These are phyloP conservation scores for Dendrostoma leiphaemia DNA, from an alignment of 2,329 filamentous ascomycete genomes.

Conservation along the genomic window DNA sequence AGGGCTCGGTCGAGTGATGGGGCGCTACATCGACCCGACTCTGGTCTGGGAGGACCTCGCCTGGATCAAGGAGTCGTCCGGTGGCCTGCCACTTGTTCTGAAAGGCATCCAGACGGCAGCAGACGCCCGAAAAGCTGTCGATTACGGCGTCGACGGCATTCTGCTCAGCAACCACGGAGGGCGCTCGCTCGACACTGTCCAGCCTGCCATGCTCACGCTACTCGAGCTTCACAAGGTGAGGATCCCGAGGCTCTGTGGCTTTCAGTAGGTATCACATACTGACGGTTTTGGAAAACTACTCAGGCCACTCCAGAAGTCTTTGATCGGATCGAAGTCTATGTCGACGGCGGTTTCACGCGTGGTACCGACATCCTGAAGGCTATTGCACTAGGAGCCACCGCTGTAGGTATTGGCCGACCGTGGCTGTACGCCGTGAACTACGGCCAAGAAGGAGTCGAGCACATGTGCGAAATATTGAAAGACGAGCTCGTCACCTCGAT, in stretches of 20 bases:
- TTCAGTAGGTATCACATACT: no score
- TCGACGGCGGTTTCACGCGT: constrained; percentile 53
- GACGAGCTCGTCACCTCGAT: constrained; percentile 11
- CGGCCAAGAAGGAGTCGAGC: constrained; percentile 6
- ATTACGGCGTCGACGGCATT: constrained; percentile 32
- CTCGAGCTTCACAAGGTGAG: constrained; percentile 51
- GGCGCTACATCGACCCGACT: constrained; percentile 48
- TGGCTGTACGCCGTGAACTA: constrained; percentile 8
- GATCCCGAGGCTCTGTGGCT: no score
- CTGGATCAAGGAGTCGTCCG: constrained; percentile 46
- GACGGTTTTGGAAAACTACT: no score
- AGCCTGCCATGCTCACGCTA: constrained; percentile 30
- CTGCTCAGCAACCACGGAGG: constrained; percentile 16
- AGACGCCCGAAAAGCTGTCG: constrained; percentile 49
- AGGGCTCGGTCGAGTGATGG: constrained; percentile 51
- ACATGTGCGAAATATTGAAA: constrained; percentile 8
- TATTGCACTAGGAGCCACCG: constrained; percentile 52
- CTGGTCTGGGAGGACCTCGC: constrained; percentile 52
- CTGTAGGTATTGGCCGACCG: constrained; percentile 44
- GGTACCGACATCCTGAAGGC: constrained; percentile 57
- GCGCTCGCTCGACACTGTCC: constrained; percentile 8
- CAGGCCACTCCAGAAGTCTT: constrained; percentile 50
- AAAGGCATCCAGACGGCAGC: constrained; percentile 57
- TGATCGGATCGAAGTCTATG: constrained; percentile 47
- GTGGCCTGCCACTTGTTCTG: constrained; percentile 49